A percentile compares a stretch with the other conserved stretches of the same genome.
phyloP scores from a whole-genome alignment of 164 flowering plant species.

The Vitis riparia region DNA sequence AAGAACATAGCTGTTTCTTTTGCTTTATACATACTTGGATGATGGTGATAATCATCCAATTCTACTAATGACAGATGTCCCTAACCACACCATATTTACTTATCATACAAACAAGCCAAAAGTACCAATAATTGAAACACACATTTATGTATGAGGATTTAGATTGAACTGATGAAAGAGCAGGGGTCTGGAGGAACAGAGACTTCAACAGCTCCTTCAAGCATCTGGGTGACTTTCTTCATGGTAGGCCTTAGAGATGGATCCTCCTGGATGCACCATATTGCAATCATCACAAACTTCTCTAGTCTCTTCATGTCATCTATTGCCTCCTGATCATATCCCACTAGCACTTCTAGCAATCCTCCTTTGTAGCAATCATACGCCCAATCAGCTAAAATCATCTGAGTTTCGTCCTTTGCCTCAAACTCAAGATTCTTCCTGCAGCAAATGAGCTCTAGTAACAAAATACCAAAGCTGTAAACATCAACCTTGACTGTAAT shows the following conservation, averaged over 20 bases:
- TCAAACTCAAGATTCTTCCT: slow-evolving; percentile 12
- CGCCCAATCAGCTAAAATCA: slow-evolving; percentile 19
- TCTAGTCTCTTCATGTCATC: slow-evolving; percentile 11
- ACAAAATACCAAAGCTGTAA: slow-evolving; percentile 29
- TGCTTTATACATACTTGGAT: no score
- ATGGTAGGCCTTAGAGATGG: slow-evolving; percentile 25
- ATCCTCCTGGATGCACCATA: slow-evolving; percentile 30
- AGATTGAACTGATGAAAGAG: slow-evolving; percentile 14
- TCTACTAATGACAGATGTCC: no score
- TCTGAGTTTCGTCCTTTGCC: slow-evolving; percentile 1
- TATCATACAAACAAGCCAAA: no score
- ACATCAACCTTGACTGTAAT: slow-evolving; percentile 36
- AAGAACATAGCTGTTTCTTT: no score
- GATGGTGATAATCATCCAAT: no score
- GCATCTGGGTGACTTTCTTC: slow-evolving; percentile 25
- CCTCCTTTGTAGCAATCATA: slow-evolving; percentile 10
- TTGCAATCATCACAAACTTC: slow-evolving; percentile 20
- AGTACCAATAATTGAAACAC: no score
- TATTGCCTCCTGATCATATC: slow-evolving; percentile 17
- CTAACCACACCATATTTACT: no score
- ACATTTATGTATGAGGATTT: background rate
- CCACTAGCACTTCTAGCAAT: slow-evolving; percentile 3
- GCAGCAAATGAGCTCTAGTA: slow-evolving; percentile 31
- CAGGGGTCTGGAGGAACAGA: slow-evolving; percentile 18
- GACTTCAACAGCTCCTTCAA: slow-evolving; percentile 28